phyloP scores from a whole-genome alignment of 2,329 filamentous ascomycete species.

The Cladophialophora chaetospira region DNA sequence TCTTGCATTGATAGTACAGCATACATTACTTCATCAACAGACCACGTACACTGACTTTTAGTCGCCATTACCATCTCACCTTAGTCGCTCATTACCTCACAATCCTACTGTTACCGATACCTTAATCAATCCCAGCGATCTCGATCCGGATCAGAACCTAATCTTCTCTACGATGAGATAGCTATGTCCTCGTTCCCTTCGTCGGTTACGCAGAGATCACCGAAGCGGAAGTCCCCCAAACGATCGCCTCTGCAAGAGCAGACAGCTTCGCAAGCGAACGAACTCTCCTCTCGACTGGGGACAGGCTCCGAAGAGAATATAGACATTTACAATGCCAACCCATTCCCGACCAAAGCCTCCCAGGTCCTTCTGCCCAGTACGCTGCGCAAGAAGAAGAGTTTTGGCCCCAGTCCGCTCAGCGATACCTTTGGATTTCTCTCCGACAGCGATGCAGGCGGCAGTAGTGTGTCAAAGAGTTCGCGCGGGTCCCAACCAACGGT shows the following conservation, averaged over 20 bases:
- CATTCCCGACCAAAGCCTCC: conserved; percentile 51
- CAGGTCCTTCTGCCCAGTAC: conserved; percentile 48
- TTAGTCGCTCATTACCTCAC: conserved; percentile 28
- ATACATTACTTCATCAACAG: too few species aligned
- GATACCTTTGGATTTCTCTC: conserved; percentile 18
- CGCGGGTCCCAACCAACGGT: conserved; percentile 24
- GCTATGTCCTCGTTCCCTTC: conserved; percentile 32
- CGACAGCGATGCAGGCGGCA: conserved; percentile 12
- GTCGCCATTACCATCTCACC: conserved; percentile 20
- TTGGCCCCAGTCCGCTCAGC: conserved; percentile 13
- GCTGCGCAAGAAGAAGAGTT: conserved; percentile 30
- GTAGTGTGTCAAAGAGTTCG: conserved; percentile 7
- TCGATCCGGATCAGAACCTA: conserved; percentile 3
- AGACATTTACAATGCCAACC: conserved; percentile 45
- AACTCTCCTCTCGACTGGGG: conserved; percentile 42
- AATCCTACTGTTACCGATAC: not conserved
- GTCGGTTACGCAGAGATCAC: conserved; percentile 29
- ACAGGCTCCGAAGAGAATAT: conserved; percentile 35
- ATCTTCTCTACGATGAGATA: conserved; percentile 26
- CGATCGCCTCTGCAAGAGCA: conserved; percentile 51
- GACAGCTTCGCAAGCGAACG: conserved; percentile 49
- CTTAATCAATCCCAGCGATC: not conserved
- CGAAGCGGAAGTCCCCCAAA: conserved; percentile 44
- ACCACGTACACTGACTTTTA: not conserved
- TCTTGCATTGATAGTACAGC: too few species aligned